Evolutionary conservation across 2,329 filamentous ascomycete species (phyloP).

Genomic region (Pyrenophora tritici-repentis): DNA sequence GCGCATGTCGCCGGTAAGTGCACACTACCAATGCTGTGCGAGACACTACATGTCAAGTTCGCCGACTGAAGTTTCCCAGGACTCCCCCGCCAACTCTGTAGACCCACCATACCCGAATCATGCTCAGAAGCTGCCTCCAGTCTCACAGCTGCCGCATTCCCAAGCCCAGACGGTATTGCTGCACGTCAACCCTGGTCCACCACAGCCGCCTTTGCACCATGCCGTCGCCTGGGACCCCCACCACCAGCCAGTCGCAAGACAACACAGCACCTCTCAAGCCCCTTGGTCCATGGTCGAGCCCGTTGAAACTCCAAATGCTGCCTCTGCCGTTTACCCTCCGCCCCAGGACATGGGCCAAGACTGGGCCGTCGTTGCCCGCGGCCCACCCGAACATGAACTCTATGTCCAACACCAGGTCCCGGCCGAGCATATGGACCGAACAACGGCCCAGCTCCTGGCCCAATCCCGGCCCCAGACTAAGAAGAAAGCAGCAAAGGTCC

Average conservation of each 20-base stretch:
- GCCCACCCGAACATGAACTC: slow-evolving; percentile 16
- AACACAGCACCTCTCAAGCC: slow-evolving; percentile 15
- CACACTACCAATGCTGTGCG: slow-evolving; percentile 12
- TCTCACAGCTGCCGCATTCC: slow-evolving; percentile 28
- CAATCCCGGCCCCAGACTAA: slow-evolving; percentile 23
- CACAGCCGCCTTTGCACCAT: slow-evolving; percentile 24
- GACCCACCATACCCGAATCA: slow-evolving; percentile 32
- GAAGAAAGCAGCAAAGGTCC: slow-evolving; percentile 37
- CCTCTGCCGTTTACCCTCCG: slow-evolving; percentile 22
- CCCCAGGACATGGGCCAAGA: slow-evolving; percentile 21
- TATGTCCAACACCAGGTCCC: slow-evolving; percentile 18
- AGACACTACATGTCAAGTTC: slow-evolving; percentile 12
- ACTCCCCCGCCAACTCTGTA: slow-evolving; percentile 24
- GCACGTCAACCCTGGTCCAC: slow-evolving; percentile 13
- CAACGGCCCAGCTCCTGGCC: slow-evolving; percentile 7
- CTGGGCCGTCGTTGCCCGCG: slow-evolving; percentile 22
- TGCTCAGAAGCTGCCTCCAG: slow-evolving; percentile 25
- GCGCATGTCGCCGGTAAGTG: slow-evolving; percentile 31
- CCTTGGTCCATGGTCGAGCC: slow-evolving; percentile 25
- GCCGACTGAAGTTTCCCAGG: slow-evolving; percentile 29
- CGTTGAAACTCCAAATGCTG: slow-evolving; percentile 11
- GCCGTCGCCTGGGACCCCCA: slow-evolving; percentile 23
- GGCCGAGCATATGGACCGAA: slow-evolving; percentile 11
- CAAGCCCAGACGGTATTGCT: slow-evolving; percentile 20
- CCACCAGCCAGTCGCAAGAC: slow-evolving; percentile 21